These are phyloP conservation scores for Lepidium sativum DNA, from an alignment of 345 rosid genomes.

Conservation along the genomic window DNA sequence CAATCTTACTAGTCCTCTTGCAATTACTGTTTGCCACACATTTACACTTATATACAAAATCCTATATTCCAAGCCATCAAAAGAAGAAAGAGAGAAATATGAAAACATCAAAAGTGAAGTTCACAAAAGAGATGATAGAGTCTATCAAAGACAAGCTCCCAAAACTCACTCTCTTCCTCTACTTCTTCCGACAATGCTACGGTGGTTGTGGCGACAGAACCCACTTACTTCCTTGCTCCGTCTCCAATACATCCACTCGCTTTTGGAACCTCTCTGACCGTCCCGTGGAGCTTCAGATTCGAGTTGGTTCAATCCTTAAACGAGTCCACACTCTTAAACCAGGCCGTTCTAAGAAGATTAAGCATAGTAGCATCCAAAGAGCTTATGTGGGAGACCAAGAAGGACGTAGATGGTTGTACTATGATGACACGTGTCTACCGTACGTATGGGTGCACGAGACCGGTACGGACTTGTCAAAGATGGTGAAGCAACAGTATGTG, in stretches of 20 bases:
- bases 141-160: constrained; percentile 33
- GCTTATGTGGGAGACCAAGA: constrained; percentile 38
- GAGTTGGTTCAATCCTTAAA: constrained; percentile 77
- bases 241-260: constrained; percentile 30
- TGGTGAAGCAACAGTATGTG: constrained; percentile 86
- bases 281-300: constrained; percentile 64
- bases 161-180: constrained; percentile 32
- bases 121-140: constrained; percentile 31
- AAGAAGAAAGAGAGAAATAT: constrained; percentile 4
- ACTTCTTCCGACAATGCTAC: constrained; percentile 37
- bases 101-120: constrained; percentile 30
- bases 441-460: constrained; percentile 80
- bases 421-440: constrained; percentile 69
- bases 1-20: background rate
- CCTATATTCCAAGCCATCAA: constrained; percentile 11
- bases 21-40: constrained; percentile 4
- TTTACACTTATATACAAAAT: background rate
- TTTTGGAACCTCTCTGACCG: constrained; percentile 72
- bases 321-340: constrained; percentile 75
- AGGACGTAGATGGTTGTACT: constrained; percentile 54
- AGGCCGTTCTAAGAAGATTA: constrained; percentile 66
- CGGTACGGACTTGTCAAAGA: constrained; percentile 60
- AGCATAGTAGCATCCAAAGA: constrained; percentile 65
- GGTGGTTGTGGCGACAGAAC: constrained; percentile 66
- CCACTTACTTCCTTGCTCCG: constrained; percentile 25